Evolutionary conservation across 805 yeast genomes (phyloP), one percentile per base, ranked within the genome.

Genomic region (Dipodascus geniculatus): DNA sequence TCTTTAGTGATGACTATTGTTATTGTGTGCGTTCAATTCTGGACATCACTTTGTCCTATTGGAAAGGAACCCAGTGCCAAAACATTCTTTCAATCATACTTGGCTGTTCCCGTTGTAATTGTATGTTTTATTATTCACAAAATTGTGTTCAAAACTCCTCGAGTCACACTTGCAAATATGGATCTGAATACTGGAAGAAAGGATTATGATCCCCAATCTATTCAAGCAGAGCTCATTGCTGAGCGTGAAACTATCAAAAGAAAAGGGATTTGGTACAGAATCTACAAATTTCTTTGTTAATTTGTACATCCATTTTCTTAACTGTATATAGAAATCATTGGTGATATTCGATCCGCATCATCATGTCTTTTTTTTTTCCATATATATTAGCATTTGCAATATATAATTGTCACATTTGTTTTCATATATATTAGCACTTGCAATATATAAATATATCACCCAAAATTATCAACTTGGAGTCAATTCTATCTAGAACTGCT

Each of bases 1-100:
- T 89, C 89, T 51, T 60, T 77, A n/a, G 52, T 68, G 16, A 68
- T 85, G 63, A 80, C 79, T 65, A 23, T 76, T 19, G 62, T 81
- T 48, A 79, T 85, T 57, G 70, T 86, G 55, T 68, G 76, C 53
- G 83, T 85, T 17, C 87, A 85, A 69, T 83, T 85, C 73, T 85
- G 87, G 85, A 74, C 81, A 53, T 87, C 89, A 11, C 66, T 83
- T 44, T 83, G 72, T 72, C 93, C 93, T 54, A 62, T 81, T 49
- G 80, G 80, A 3, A 63, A 52, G 20, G 49, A 67, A 8, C 79
- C 84, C 52, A 73, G 70, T 63, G 85, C 87, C 6, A 61, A 68
- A 42, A 68, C 61, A 48, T 87, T 87, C 74, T 87, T 87, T 73
- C 71, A 76, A 63, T 71, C 79, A 23, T 86, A 82, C 67, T 71